Evolutionary conservation across 139 green algal species (phyloP).

Genomic region (Dunaliella sp.): DNA sequence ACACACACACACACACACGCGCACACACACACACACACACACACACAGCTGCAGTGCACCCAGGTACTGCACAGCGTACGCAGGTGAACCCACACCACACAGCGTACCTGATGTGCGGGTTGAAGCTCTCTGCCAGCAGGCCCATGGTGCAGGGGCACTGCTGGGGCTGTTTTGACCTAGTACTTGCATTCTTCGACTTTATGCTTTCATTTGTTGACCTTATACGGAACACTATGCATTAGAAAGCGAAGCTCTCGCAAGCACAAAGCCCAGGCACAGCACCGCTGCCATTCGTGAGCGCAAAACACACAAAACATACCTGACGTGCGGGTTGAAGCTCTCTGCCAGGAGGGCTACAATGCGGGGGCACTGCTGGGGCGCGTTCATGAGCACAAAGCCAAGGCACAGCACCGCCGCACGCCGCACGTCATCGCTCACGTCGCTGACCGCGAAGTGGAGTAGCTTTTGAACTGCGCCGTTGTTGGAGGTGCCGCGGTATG

Average conservation of each 20-base stretch:
- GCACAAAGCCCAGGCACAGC: not conserved
- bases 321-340: constrained; percentile 95
- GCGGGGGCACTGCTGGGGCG: constrained; percentile 85
- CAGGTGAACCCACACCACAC: too few relatives aligned
- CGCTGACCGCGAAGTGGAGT: constrained; percentile 94
- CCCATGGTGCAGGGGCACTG: too few relatives aligned
- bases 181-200: too few relatives aligned
- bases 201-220: too few relatives aligned
- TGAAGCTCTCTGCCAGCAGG: not conserved
- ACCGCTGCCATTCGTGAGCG: too few relatives aligned
- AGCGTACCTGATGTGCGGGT: not conserved
- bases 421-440: constrained; percentile 96
- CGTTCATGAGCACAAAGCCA: constrained; percentile 89
- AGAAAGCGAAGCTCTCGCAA: not conserved
- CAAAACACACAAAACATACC: too few relatives aligned
- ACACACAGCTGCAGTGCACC: too few relatives aligned
- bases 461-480: constrained; percentile 93
- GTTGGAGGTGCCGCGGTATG: constrained; percentile 94
- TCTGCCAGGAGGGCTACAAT: constrained; percentile 93
- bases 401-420: constrained; percentile 87
- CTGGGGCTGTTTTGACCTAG: too few relatives aligned
- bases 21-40: too few relatives aligned
- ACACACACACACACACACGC: too few relatives aligned
- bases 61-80: too few relatives aligned
- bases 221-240: too few relatives aligned